These are phyloP conservation scores for Acacia melanoxylon DNA, from an alignment of 306 rosid genomes.

Conservation along the genomic window DNA sequence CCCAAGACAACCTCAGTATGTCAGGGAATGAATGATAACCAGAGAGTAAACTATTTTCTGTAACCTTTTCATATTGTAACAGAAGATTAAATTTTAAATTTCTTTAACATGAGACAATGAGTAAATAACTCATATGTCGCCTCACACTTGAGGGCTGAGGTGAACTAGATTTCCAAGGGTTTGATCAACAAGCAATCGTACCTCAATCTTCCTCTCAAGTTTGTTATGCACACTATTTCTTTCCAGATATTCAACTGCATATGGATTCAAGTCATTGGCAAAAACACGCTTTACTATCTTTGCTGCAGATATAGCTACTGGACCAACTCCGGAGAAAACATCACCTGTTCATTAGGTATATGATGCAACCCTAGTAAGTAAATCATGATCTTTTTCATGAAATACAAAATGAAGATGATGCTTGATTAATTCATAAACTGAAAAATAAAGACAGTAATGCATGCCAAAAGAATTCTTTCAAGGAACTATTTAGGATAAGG, in stretches of 20 bases:
- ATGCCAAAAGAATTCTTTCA: not conserved
- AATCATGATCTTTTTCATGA: constrained; percentile 13
- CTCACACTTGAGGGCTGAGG: not conserved
- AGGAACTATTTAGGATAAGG: not conserved
- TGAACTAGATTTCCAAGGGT: not conserved
- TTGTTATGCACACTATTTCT: constrained; percentile 84
- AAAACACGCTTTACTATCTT: constrained; percentile 80
- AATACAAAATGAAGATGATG: constrained; percentile 17
- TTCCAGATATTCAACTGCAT: constrained; percentile 80
- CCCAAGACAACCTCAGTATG: constrained; percentile 2
- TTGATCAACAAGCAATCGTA: constrained; percentile 32
- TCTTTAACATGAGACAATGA: not conserved
- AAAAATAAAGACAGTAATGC: constrained; percentile 18
- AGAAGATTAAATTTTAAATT: not conserved
- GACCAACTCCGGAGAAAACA: constrained; percentile 96
- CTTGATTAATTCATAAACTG: constrained; percentile 22
- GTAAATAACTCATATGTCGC: not conserved
- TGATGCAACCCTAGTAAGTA: constrained; percentile 21
- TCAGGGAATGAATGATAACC: not conserved
- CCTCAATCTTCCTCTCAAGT: constrained; percentile 88
- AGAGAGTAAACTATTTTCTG: not conserved
- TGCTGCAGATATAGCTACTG: constrained; percentile 85
- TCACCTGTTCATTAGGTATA: constrained; percentile 60
- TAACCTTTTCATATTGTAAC: constrained; percentile 11
- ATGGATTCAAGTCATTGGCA: constrained; percentile 92